Conservation (phyloP, 75 land plant genomes). For the Picea sitchensis region DNA sequence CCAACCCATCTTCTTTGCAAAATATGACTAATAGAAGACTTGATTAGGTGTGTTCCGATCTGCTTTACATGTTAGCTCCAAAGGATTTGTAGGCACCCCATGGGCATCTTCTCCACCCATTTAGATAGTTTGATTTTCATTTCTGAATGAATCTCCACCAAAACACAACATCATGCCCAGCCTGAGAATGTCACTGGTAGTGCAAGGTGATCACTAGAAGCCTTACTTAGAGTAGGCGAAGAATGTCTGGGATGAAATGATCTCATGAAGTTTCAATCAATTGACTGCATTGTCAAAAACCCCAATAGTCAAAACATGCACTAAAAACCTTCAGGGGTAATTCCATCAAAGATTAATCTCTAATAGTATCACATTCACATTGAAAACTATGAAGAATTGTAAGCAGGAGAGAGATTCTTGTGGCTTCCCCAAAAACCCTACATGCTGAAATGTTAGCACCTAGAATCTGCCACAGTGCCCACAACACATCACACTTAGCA, state of each 20-base stretch:
- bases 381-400: constrained; percentile 79
- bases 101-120: no score
- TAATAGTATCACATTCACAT: constrained; percentile 24
- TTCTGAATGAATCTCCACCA: no score
- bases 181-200: no score
- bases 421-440: constrained; percentile 83
- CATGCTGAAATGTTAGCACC: constrained; percentile 68
- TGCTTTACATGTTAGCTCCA: no score
- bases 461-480: constrained; percentile 83
- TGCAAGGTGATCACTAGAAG: no score
- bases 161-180: no score
- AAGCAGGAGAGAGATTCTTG: constrained; percentile 84
- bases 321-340: constrained; percentile 59
- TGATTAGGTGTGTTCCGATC: no score
- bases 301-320: constrained; percentile 62
- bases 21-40: no score
- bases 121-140: no score
- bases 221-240: no score
- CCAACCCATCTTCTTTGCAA: no score
- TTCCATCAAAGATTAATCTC: constrained; percentile 26
- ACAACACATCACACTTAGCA: constrained; percentile 87
- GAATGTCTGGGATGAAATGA: constrained; percentile 63
- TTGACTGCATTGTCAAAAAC: constrained; percentile 69
- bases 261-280: constrained; percentile 60
- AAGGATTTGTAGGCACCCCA: no score